Percentiles rank a stretch among this genome's conserved stretches.
Evolutionary conservation across 2,329 filamentous ascomycete species (phyloP).

Genomic region (Fusarium oxysporum): DNA sequence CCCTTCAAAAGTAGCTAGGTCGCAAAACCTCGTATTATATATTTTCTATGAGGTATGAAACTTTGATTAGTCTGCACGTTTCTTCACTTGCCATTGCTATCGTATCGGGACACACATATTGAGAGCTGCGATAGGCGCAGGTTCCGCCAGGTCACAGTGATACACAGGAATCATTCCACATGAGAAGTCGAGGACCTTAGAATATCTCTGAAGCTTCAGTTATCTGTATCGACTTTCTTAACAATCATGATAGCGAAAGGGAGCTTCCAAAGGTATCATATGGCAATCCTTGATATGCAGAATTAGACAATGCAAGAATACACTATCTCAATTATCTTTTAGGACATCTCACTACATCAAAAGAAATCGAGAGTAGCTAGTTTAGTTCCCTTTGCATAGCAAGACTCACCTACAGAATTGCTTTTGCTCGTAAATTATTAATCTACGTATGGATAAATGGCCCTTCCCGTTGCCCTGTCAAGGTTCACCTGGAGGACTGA

Average conservation of each 20-base stretch:
- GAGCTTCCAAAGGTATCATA: too few species aligned
- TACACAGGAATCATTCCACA: background rate
- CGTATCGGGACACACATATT: background rate
- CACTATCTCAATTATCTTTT: background rate
- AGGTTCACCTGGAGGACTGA: background rate
- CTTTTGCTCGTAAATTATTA: background rate
- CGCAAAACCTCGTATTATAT: background rate
- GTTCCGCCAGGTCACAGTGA: background rate
- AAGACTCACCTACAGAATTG: background rate
- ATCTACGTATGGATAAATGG: background rate
- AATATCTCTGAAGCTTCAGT: background rate
- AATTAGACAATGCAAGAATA: background rate
- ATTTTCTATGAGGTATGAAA: background rate
- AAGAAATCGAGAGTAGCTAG: background rate
- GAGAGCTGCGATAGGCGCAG: background rate
- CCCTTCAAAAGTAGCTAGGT: background rate
- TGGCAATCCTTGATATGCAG: background rate
- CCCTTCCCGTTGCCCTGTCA: background rate
- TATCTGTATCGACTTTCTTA: background rate
- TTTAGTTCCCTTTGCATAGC: background rate
- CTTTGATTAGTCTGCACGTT: background rate
- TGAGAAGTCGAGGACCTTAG: background rate
- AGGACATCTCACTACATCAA: background rate
- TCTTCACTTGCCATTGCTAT: background rate
- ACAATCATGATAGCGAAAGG: background rate